Evolutionary conservation across 1,139 yeast genomes (phyloP).

Genomic region (Lodderomyces theae): DNA sequence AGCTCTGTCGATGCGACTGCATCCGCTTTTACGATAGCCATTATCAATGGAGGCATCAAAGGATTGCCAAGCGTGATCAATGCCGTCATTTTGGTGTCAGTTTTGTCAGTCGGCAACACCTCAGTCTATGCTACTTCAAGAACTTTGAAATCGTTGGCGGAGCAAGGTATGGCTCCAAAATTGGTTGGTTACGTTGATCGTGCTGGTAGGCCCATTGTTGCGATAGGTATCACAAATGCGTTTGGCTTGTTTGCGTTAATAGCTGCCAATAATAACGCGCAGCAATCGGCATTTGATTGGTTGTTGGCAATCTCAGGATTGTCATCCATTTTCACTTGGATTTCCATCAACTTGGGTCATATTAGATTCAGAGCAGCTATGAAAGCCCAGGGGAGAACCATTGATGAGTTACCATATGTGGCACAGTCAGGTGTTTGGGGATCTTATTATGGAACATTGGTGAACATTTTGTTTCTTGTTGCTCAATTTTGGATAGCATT

Average conservation of each 20-base stretch:
- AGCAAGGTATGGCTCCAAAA: conserved; percentile 42
- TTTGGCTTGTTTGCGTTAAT: conserved; percentile 41
- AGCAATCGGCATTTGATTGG: conserved; percentile 40
- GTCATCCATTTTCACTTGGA: conserved; percentile 43
- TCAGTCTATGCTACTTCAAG: conserved; percentile 47
- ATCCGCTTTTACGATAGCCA: conserved; percentile 59
- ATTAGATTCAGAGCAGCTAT: conserved; percentile 41
- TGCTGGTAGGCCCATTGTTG: conserved; percentile 42
- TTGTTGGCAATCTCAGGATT: conserved; percentile 42
- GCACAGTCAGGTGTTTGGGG: conserved; percentile 35
- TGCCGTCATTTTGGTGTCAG: conserved; percentile 40
- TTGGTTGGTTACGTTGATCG: conserved; percentile 37
- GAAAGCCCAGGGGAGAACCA: conserved; percentile 26
- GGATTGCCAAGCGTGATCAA: conserved; percentile 45
- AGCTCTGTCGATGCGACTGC: conserved; percentile 33
- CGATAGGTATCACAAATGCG: conserved; percentile 30
- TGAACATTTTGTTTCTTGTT: conserved; percentile 29
- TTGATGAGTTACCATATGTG: conserved; percentile 27
- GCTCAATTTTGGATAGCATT: conserved; percentile 39
- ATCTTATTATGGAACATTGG: conserved; percentile 30
- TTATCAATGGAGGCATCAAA: conserved; percentile 49
- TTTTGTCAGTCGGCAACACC: conserved; percentile 44
- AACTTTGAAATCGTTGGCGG: conserved; percentile 39
- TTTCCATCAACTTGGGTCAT: conserved; percentile 36
- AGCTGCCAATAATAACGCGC: conserved; percentile 33